A percentile compares a stretch with the other conserved stretches of the same genome.
These are phyloP conservation scores for Salix exigua DNA, from an alignment of 345 rosid genomes.

Conservation along the genomic window DNA sequence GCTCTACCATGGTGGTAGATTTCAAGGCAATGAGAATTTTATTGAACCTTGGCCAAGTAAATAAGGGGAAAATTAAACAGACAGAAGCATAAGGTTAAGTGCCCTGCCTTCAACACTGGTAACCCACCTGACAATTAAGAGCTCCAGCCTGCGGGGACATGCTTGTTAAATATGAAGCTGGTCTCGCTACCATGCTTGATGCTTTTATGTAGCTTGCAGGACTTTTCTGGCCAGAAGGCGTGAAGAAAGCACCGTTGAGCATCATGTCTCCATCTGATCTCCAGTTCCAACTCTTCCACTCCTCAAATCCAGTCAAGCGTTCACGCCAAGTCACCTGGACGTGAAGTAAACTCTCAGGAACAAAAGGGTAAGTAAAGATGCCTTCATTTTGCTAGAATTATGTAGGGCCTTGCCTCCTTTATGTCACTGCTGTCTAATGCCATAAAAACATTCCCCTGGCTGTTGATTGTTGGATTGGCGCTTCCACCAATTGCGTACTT, in stretches of 20 bases:
- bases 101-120: background rate
- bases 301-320: background rate
- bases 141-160: slow-evolving; percentile 10
- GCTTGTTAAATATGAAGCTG: slow-evolving; percentile 11
- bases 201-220: slow-evolving; percentile 19
- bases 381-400: too few relatives aligned
- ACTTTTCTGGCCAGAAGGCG: slow-evolving; percentile 9
- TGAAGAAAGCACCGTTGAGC: slow-evolving; percentile 20
- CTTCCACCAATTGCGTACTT: slow-evolving; percentile 17
- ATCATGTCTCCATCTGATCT: slow-evolving; percentile 21
- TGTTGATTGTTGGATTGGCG: slow-evolving; percentile 20
- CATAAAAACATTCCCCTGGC: slow-evolving; percentile 19
- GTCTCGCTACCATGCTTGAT: slow-evolving; percentile 24
- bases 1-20: background rate
- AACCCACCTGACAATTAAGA: slow-evolving; percentile 7
- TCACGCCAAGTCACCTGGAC: slow-evolving; percentile 16
- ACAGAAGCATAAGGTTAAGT: background rate
- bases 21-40: background rate
- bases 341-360: background rate
- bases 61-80: background rate
- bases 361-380: background rate
- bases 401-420: slow-evolving; percentile 3
- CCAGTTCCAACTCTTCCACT: slow-evolving; percentile 23
- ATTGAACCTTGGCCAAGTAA: background rate
- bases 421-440: slow-evolving; percentile 1